Evolutionary conservation across 1,284 basidiomycete genomes (phyloP), one percentile per base, ranked within the genome.

Genomic region (Agroathelia rolfsii): DNA sequence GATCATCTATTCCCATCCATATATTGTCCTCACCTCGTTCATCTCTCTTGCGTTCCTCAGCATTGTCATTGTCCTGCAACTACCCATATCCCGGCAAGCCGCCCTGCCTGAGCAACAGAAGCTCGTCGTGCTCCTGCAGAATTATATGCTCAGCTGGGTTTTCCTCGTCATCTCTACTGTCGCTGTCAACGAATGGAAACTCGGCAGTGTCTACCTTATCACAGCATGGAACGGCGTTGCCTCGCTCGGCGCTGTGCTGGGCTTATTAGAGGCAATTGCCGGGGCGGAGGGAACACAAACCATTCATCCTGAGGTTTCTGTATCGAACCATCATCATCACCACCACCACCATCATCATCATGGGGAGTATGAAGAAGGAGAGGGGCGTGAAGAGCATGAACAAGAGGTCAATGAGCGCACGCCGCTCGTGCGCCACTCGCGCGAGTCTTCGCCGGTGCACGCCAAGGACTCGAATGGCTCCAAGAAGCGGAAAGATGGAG

Each of bases 1-100:
- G 81, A 62, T 74, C 28, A 53, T 74, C 7, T 74, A 84, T 46
- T 69, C 76, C 1, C 62, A 60, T 6, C 66, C 69, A 5, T 64
- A 69, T 37, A 42, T 66, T 11, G 69, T 78, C 16, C 49, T 76
- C 12, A 42, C 62, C 18, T 69, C 75, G 0, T 56, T 59, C 25
- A 46, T 70, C 23, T 56, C 67, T 3, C 47, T 78, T 18, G 58
- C 68, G 0, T 75, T 72, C 45, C 50, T 81, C 23, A 52, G 59
- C 3, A 41, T 71, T 32, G 51, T 56, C 3, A 42, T 62, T 36
- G 49, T 62, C 10, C 50, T 70, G 15, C 44, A 54, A 43, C 32
- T 62, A 46, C 45, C 62, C 27, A 19, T 54, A 40, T 30, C 36
- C 36, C 27, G 8, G 4, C 27, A 6, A 12, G 6, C 6, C 23